Percentiles rank a stretch among this genome's conserved stretches.
phyloP scores from a whole-genome alignment of 805 yeast genomes.

The Wickerhamomyces pijperi region DNA sequence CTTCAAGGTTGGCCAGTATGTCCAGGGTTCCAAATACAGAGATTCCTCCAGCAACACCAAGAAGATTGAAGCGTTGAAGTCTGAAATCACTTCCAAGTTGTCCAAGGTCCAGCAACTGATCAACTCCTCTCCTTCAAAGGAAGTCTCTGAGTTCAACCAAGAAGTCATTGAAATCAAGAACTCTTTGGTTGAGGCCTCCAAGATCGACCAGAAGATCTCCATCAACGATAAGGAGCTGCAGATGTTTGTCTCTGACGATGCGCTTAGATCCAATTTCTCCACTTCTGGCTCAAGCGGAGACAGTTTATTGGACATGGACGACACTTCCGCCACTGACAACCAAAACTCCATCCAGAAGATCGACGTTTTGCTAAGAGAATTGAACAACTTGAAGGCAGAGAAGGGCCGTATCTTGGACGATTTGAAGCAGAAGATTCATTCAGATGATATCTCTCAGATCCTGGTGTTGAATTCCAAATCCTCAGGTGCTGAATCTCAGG shows the following conservation, averaged over 20 bases:
- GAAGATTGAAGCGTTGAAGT: constrained; percentile 21
- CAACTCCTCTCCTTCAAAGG: not conserved
- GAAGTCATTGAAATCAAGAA: constrained; percentile 29
- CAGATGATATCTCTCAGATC: constrained; percentile 75
- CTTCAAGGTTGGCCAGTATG: constrained; percentile 17
- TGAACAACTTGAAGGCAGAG: constrained; percentile 54
- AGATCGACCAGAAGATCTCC: not conserved
- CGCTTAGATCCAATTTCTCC: not conserved
- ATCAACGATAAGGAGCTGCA: not conserved
- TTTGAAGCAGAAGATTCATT: constrained; percentile 58
- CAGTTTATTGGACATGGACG: constrained; percentile 64
- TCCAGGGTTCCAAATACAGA: constrained; percentile 17
- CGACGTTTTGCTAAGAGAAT: constrained; percentile 46
- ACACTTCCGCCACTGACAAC: constrained; percentile 20
- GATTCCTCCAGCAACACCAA: constrained; percentile 21
- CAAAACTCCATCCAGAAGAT: constrained; percentile 34
- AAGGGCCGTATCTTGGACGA: constrained; percentile 49
- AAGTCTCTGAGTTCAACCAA: not conserved
- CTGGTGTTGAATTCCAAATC: constrained; percentile 51
- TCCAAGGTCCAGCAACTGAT: not conserved
- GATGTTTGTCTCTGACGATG: not conserved
- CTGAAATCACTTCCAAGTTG: constrained; percentile 18
- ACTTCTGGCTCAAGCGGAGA: constrained; percentile 17
- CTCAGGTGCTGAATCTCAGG: constrained; percentile 39
- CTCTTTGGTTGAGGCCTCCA: not conserved